A percentile compares a stretch with the other conserved stretches of the same genome.
phyloP scores from a whole-genome alignment of 139 green algal genomes.

The Picocystis salinarum region DNA sequence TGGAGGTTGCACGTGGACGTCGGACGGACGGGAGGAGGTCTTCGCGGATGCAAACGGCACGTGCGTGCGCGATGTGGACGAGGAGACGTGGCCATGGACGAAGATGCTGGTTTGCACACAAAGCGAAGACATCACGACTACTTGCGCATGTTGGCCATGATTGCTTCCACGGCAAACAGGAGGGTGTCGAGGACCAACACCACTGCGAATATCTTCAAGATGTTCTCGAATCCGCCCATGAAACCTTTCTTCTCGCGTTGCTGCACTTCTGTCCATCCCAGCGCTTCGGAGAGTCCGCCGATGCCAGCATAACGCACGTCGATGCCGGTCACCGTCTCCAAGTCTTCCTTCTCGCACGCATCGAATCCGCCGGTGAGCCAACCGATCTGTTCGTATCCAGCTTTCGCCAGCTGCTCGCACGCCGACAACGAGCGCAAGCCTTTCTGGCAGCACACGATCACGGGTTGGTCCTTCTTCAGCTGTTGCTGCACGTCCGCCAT shows the following conservation, averaged over 20 bases:
- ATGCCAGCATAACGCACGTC: constrained; percentile 55
- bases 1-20: no score
- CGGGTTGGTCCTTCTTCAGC: constrained; percentile 27
- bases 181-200: constrained; percentile 7
- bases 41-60: no score
- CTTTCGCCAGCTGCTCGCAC: constrained; percentile 50
- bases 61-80: no score
- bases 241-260: constrained; percentile 25
- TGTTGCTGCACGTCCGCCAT: constrained; percentile 39
- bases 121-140: no score
- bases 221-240: constrained; percentile 18
- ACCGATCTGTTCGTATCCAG: constrained; percentile 52
- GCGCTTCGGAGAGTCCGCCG: constrained; percentile 52
- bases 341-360: constrained; percentile 40
- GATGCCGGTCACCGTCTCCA: constrained; percentile 26
- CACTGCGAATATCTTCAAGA: constrained; percentile 13
- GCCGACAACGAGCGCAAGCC: constrained; percentile 66
- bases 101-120: no score
- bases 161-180: constrained; percentile 5
- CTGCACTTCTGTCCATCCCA: constrained; percentile 81
- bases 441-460: constrained; percentile 75
- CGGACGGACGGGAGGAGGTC: no score
- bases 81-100: no score
- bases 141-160: no score
- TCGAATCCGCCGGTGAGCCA: constrained; percentile 87